These are phyloP conservation scores for Sodiomyces alkalinus DNA, from an alignment of 2,329 filamentous ascomycete species.

Conservation along the genomic window DNA sequence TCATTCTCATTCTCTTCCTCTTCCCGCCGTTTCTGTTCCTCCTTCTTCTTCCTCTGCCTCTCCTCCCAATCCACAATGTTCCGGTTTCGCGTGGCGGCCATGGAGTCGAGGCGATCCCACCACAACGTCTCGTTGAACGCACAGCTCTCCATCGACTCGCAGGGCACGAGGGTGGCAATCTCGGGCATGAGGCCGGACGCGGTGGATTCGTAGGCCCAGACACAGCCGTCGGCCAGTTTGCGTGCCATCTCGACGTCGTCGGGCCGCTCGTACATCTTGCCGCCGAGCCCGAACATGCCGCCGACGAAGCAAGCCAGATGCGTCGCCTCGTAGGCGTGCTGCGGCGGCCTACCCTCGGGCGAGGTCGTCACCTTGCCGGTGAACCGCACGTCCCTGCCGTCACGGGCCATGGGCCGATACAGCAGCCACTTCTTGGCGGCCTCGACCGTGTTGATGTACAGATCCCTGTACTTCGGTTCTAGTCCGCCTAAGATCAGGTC, in stretches of 20 bases:
- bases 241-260: slow-evolving; percentile 48
- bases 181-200: slow-evolving; percentile 53
- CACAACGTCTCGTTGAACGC: slow-evolving; percentile 37
- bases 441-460: slow-evolving; percentile 56
- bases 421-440: slow-evolving; percentile 60
- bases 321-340: slow-evolving; percentile 40
- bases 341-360: slow-evolving; percentile 24
- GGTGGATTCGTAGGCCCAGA: slow-evolving; percentile 51
- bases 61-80: slow-evolving; percentile 29
- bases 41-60: slow-evolving; percentile 19
- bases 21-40: too few relatives aligned
- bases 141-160: slow-evolving; percentile 27
- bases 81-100: slow-evolving; percentile 23
- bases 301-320: slow-evolving; percentile 56
- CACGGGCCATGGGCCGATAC: slow-evolving; percentile 60
- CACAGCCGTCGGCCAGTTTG: slow-evolving; percentile 52
- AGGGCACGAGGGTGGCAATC: slow-evolving; percentile 30
- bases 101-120: slow-evolving; percentile 32
- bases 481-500: slow-evolving; percentile 64
- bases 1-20: too few relatives aligned
- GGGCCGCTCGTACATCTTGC: slow-evolving; percentile 42
- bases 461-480: slow-evolving; percentile 52
- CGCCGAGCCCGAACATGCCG: slow-evolving; percentile 53
- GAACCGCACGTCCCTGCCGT: slow-evolving; percentile 55
- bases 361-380: slow-evolving; percentile 44